Evolutionary conservation across 1,284 basidiomycete genomes (phyloP), one percentile per base, ranked within the genome.

Genomic region (Apiotrichum siamense): DNA sequence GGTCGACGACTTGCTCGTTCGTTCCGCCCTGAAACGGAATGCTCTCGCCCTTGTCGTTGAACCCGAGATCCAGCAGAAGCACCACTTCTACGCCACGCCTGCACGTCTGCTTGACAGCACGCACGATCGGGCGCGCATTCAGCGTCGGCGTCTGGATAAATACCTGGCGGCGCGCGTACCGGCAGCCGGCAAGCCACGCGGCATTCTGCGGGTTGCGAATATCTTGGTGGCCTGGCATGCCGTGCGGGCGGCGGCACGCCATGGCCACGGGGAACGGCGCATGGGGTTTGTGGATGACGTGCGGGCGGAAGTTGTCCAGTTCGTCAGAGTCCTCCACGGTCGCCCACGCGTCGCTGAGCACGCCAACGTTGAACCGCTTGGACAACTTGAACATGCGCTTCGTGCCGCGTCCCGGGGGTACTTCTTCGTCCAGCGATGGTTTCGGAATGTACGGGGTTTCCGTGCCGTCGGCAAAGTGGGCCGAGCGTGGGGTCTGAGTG

Each of bases 1-100:
- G 75, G 51, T 81, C 78, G 23, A 83, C 82, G 15, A 88, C 84
- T 67, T 85, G 79, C 63, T 86, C 85, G 67, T 88, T 88, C 18
- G 83, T 88, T 0, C 86, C 86, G 17, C 87, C 87, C 67, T 88
- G 86, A 67, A 83, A 82, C 0, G 86, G 86, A 50, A 88, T 79
- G 17, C 48, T 50, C 57, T 75, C 73, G 44, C 83, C 83, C 63
- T 81, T 80, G 58, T 84, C 83, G 65, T 85, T 84, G 72, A 83
- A 85, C 2, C 78, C 82, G n/a, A 85, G 76, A 62, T 82, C 81
- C 40, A 86, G 75, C 59, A 83, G 82, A 12, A 85, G 73, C 13
- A 77, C 78, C 33, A 85, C 83, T 45, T 80, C 77, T 10, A 88
- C 79, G n/a, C 83, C 84, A 33, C 83, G 75, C 24, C 81, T 75